A percentile compares a stretch with the other conserved stretches of the same genome.
phyloP scores from a whole-genome alignment of 2,329 filamentous ascomycete species.

The Cercospora sp. region DNA sequence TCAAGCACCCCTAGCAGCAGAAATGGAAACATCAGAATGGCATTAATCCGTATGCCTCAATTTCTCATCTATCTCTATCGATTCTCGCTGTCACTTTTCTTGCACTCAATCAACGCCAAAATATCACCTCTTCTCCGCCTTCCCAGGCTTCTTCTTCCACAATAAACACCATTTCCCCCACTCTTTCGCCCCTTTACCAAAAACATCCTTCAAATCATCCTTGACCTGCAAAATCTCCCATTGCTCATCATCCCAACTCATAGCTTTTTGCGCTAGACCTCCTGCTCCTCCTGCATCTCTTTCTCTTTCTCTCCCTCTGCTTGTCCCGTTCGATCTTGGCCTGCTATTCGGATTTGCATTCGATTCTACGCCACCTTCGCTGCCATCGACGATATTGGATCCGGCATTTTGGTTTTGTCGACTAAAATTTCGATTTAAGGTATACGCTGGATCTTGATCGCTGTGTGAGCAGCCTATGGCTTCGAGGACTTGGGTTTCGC shows the following conservation, averaged over 20 bases:
- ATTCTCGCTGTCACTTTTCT: no score
- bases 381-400: background rate
- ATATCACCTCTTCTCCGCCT: conserved; percentile 33
- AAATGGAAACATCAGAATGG: no score
- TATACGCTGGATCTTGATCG: conserved; percentile 30
- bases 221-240: conserved; percentile 38
- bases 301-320: conserved; percentile 18
- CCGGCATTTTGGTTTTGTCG: background rate
- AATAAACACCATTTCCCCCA: conserved; percentile 35
- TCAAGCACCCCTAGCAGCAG: no score
- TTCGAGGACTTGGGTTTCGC: conserved; percentile 45
- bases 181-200: conserved; percentile 25
- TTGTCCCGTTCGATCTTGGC: background rate
- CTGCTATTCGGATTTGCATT: background rate
- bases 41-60: no score
- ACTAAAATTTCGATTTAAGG: background rate
- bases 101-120: no score
- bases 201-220: conserved; percentile 24
- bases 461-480: conserved; percentile 49
- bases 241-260: conserved; percentile 49
- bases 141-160: conserved; percentile 32
- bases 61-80: no score
- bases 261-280: conserved; percentile 14
- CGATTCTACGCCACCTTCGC: background rate
- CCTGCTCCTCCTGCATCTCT: background rate